Evolutionary conservation across 2,329 filamentous ascomycete genomes (phyloP).

Genomic region (Teratosphaeria viscida): DNA sequence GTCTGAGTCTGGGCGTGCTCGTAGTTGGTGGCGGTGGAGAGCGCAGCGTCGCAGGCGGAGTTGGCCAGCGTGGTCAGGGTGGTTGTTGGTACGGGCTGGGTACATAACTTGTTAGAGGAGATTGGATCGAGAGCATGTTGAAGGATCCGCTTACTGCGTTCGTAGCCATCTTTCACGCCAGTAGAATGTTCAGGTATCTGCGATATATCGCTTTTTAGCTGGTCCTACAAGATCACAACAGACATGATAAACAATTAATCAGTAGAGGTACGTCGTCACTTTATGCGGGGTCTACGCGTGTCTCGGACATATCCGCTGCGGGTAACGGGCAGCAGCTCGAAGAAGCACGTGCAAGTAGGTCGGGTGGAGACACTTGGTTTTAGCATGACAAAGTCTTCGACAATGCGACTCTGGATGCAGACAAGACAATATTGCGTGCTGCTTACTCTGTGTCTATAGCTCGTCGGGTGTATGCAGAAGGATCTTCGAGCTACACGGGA

Average conservation of each 20-base stretch:
- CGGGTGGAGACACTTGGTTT: background rate
- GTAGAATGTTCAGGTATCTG: background rate
- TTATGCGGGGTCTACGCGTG: background rate
- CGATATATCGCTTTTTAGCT: background rate
- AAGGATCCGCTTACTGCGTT: background rate
- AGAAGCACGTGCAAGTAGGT: background rate
- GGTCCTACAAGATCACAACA: background rate
- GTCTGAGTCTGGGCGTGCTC: conserved; percentile 73
- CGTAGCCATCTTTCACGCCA: background rate
- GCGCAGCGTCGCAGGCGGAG: conserved; percentile 72
- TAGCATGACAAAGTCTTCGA: background rate
- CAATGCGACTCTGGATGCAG: background rate
- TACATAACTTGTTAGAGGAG: background rate
- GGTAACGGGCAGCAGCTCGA: background rate
- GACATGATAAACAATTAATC: background rate
- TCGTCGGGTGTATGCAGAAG: background rate
- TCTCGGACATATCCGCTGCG: background rate
- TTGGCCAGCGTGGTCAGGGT: conserved; percentile 76
- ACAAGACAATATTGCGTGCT: background rate
- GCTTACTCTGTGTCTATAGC: background rate
- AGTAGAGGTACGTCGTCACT: background rate
- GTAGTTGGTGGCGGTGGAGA: conserved; percentile 68
- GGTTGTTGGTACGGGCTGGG: conserved; percentile 62
- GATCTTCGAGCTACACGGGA: no score
- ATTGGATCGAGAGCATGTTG: background rate